A percentile compares a stretch with the other conserved stretches of the same genome.
phyloP scores from a whole-genome alignment of 2,329 filamentous ascomycete genomes.

The Hortaea werneckii region DNA sequence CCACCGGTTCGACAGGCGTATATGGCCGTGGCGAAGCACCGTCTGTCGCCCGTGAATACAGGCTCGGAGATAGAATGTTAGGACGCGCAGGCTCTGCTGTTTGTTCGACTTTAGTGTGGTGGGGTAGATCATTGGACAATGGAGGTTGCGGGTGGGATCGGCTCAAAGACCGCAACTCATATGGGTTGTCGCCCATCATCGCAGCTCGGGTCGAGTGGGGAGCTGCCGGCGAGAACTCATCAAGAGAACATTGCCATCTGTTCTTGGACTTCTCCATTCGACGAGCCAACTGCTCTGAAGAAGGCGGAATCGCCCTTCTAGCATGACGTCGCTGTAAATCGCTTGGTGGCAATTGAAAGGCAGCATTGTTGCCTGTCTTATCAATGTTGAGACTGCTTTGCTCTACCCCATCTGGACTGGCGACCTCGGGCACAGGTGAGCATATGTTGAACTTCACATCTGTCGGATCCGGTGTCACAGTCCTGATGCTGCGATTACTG shows the following conservation, averaged over 20 bases:
- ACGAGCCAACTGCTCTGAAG: slow-evolving; percentile 29
- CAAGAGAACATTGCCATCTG: slow-evolving; percentile 33
- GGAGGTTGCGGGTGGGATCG: slow-evolving; percentile 6
- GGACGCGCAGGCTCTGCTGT: background rate
- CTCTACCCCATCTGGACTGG: slow-evolving; percentile 7
- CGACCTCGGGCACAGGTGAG: slow-evolving; percentile 18
- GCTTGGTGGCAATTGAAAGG: slow-evolving; percentile 6
- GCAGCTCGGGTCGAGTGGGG: slow-evolving; percentile 18
- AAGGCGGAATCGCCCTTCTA: slow-evolving; percentile 22
- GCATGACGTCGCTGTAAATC: slow-evolving; percentile 13
- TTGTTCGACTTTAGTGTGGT: slow-evolving; percentile 8
- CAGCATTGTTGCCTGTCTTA: slow-evolving; percentile 1
- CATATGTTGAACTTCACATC: slow-evolving; percentile 10
- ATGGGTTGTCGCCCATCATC: slow-evolving; percentile 21
- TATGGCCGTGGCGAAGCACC: slow-evolving; percentile 24
- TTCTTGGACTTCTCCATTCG: slow-evolving; percentile 29
- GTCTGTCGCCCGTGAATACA: slow-evolving; percentile 37
- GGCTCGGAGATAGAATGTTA: slow-evolving; percentile 33
- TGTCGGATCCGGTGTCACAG: slow-evolving; percentile 16
- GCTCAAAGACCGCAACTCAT: slow-evolving; percentile 19
- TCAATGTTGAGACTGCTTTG: background rate
- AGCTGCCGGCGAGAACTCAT: slow-evolving; percentile 24
- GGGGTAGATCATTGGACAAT: slow-evolving; percentile 12
- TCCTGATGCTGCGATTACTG: slow-evolving; percentile 14
- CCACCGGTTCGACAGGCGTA: slow-evolving; percentile 17